Conservation (phyloP, 2,329 filamentous ascomycete species). For the Phyllosticta capitalensis region DNA sequence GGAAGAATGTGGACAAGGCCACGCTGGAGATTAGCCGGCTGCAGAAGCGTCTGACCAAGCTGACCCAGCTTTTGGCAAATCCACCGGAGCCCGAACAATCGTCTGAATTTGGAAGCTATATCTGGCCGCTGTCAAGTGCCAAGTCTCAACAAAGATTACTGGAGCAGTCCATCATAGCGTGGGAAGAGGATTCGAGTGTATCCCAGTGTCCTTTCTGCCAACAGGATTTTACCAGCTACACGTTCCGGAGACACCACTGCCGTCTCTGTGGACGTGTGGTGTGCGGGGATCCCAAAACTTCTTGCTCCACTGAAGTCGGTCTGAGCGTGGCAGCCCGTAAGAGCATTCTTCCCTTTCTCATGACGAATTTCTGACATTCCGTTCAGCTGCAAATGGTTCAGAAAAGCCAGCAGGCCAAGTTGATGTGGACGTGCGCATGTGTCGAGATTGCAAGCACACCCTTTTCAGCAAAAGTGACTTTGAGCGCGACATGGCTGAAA, state of each 20-base stretch:
- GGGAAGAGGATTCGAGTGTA: conserved; percentile 85
- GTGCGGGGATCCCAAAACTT: conserved; percentile 76
- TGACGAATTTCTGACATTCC: background rate
- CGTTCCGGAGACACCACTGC: conserved; percentile 89
- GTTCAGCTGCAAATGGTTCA: conserved; percentile 23
- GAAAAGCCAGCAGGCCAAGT: conserved; percentile 45
- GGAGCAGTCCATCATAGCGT: conserved; percentile 87
- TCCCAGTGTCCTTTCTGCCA: conserved; percentile 84
- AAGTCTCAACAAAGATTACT: conserved; percentile 69
- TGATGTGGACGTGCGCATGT: conserved; percentile 79
- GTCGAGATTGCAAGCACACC: conserved; percentile 71
- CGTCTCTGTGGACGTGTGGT: conserved; percentile 88
- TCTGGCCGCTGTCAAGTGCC: conserved; percentile 49
- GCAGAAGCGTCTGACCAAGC: conserved; percentile 82
- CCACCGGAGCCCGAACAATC: conserved; percentile 56
- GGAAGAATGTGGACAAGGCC: conserved; percentile 71
- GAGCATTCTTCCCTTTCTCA: conserved; percentile 17
- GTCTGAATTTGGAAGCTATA: conserved; percentile 38
- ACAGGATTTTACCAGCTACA: conserved; percentile 89
- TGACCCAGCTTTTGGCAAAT: conserved; percentile 74
- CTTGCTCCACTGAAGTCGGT: conserved; percentile 74
- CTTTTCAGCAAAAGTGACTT: conserved; percentile 72
- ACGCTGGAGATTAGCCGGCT: conserved; percentile 80
- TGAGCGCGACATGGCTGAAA: conserved; percentile 54
- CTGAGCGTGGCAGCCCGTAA: conserved; percentile 62